A percentile compares a stretch with the other conserved stretches of the same genome.
Conservation (phyloP, 23 red algal species). For the Agarophyton chilense region DNA sequence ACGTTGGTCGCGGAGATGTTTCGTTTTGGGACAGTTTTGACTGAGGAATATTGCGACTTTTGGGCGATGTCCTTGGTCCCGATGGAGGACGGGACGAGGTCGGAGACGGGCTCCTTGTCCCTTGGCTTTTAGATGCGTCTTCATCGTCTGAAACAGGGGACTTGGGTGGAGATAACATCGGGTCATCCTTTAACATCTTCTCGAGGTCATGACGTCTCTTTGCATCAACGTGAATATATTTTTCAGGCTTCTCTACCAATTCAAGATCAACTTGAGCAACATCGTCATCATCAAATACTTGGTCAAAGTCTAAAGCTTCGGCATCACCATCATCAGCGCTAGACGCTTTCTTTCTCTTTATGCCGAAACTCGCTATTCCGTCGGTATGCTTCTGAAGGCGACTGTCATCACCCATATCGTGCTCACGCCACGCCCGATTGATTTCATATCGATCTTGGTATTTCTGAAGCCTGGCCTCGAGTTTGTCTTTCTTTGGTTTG, state of each 20-base stretch:
- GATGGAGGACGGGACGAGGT: conserved; percentile 37
- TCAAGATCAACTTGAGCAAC: conserved; percentile 38
- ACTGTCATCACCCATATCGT: conserved; percentile 43
- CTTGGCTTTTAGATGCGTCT: conserved; percentile 1
- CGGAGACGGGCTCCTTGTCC: conserved; percentile 1
- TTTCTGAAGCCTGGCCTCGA: conserved; percentile 20
- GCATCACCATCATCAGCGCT: background rate
- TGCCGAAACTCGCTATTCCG: background rate
- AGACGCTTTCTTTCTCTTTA: background rate
- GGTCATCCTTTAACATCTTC: conserved; percentile 66
- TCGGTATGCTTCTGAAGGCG: conserved; percentile 6
- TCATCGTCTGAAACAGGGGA: conserved; percentile 40
- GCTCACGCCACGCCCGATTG: conserved; percentile 9
- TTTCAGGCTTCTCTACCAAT: conserved; percentile 7
- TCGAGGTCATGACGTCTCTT: conserved; percentile 39
- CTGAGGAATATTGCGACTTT: background rate
- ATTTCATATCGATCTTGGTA: conserved; percentile 2
- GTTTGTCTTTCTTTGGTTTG: background rate
- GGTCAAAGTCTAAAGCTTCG: conserved; percentile 55
- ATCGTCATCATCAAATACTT: conserved; percentile 66
- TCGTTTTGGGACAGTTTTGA: background rate
- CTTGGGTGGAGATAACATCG: conserved; percentile 7
- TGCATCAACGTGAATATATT: background rate
- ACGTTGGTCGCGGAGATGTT: background rate
- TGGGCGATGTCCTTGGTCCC: conserved; percentile 2